Evolutionary conservation across 768 basidiomycete species (phyloP), one percentile per base, ranked within the genome.

Genomic region (Tricholoma sp.): DNA sequence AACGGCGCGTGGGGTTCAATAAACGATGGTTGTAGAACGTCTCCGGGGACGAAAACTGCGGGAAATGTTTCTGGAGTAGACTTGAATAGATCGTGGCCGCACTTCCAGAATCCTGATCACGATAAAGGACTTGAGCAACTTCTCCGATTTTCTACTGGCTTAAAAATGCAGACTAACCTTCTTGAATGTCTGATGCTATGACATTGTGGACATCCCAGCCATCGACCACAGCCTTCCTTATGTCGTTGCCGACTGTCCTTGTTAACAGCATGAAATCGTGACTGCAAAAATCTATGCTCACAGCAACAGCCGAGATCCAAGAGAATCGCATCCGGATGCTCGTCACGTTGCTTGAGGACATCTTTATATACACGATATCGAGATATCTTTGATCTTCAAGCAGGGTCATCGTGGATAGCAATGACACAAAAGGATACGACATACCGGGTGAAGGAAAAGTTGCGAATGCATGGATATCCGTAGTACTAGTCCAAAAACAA

Each of bases 21-120:
- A 57, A 77, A 71, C 5, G 56, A 56, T 10, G 73, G 65, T 58
- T 83, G 70, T 34, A 84, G 73, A 0, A 64, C 73, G 56, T 85
- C 76, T 2, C 82, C 83, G 4, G 72, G 65, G 20, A 85, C 45
- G 62, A 85, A 85, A 0, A 69, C 64, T 1, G 73, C 77, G 1
- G 80, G 78, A 65, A 80, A 82, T 0, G 75, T 69, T 48, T 74
- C 65, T 0, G 74, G 72, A 0, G 69, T 77, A 12, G 76, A 72
- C 42, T 63, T 71, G 66, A 81, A 85, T 13, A 85, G 68, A 37
- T 75, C 66, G 56, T 85, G 81, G 1, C 83, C 83, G 1, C 80
- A 67, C 6, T 79, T 72, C 82, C 82, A 84, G 58, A 80, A 78
- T 32, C 73, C 82, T 83, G 56, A 12, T 24, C 44, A 11, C 10